phyloP scores from a whole-genome alignment of 805 yeast genomes.

The Barnettozyma sucrosica region DNA sequence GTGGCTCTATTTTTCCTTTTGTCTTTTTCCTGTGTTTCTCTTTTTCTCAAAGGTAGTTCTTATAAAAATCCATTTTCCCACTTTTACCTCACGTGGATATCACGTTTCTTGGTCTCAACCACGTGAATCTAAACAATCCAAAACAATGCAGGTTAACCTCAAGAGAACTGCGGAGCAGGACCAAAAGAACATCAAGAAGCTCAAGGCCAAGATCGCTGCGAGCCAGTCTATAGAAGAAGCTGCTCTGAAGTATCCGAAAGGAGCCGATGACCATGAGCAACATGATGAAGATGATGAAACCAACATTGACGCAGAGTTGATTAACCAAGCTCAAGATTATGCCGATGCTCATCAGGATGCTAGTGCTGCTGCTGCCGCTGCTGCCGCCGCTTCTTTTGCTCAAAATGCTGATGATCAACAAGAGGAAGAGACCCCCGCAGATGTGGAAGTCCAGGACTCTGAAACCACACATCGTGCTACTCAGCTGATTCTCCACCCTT shows the following conservation, averaged over 20 bases:
- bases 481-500: constrained; percentile 17
- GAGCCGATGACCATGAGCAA: constrained; percentile 7
- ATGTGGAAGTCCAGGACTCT: neutral
- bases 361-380: constrained; percentile 8
- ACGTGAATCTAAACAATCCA: constrained; percentile 1
- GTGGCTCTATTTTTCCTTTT: constrained; percentile 1
- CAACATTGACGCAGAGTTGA: constrained; percentile 22
- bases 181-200: neutral
- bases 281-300: constrained; percentile 9
- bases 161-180: constrained; percentile 10
- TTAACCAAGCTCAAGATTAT: constrained; percentile 15
- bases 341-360: constrained; percentile 13
- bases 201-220: constrained; percentile 1
- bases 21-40: neutral
- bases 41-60: neutral
- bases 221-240: constrained; percentile 10
- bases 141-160: constrained; percentile 13
- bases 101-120: constrained; percentile 11
- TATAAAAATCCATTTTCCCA: too few relatives aligned
- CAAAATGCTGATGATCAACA: constrained; percentile 1
- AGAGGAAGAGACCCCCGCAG: neutral
- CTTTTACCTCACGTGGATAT: constrained; percentile 25
- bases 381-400: constrained; percentile 9
- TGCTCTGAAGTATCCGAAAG: neutral
- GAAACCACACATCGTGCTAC: constrained; percentile 7